A percentile compares a stretch with the other conserved stretches of the same genome.
Conservation (phyloP, 495 filamentous ascomycete genomes). For the Aspergillus nanangensis region DNA sequence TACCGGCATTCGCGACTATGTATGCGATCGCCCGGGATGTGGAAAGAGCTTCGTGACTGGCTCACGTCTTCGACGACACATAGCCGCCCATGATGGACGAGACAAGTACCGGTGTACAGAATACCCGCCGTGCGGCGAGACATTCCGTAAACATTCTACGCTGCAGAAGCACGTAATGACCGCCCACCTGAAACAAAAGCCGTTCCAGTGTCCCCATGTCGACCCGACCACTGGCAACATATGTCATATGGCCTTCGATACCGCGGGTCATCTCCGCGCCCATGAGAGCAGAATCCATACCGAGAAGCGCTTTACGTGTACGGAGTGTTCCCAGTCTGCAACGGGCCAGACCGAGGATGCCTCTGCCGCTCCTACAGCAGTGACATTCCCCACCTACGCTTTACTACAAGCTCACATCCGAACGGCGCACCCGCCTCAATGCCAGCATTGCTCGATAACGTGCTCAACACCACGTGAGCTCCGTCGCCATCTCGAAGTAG, state of each 20-base stretch:
- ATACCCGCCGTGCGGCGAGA: constrained; percentile 67
- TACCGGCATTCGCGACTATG: constrained; percentile 62
- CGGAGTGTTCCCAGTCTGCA: constrained; percentile 51
- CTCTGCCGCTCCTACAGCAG: neutral
- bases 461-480: constrained; percentile 59
- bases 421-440: constrained; percentile 67
- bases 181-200: constrained; percentile 62
- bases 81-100: constrained; percentile 61
- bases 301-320: constrained; percentile 65
- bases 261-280: constrained; percentile 57
- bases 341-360: constrained; percentile 14
- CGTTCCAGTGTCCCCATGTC: constrained; percentile 60
- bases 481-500: constrained; percentile 63
- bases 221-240: constrained; percentile 50
- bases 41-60: constrained; percentile 75
- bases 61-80: constrained; percentile 65
- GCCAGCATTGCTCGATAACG: constrained; percentile 62
- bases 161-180: constrained; percentile 75
- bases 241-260: constrained; percentile 71
- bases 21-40: constrained; percentile 67
- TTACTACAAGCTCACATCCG: constrained; percentile 68
- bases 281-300: constrained; percentile 70
- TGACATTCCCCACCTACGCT: constrained; percentile 64
- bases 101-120: constrained; percentile 69
- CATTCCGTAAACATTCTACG: constrained; percentile 85